Evolutionary conservation across 192 early-diverging fungal species (phyloP), one percentile per base, ranked within the genome.

Genomic region (Backusella luteola): DNA sequence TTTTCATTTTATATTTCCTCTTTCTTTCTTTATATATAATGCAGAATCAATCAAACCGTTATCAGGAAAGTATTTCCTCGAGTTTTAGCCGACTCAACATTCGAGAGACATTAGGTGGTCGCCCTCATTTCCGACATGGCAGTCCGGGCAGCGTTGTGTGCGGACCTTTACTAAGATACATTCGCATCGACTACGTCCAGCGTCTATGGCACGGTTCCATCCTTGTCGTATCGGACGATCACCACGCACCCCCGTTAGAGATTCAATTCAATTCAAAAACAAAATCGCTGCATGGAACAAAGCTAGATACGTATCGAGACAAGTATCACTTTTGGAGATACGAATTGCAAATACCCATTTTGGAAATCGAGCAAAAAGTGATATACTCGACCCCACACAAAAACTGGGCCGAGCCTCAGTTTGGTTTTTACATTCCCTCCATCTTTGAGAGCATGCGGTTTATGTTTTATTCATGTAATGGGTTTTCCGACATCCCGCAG

Each of bases 401-500:
- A 29, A 63, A 63, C 75, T 88, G 49, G 85, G 87, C 1, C 79
- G 85, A 70, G 71, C 81, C 38, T 67, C 82, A 35, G 84, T 87
- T 79, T 74, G 79, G 78, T 53, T 87, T 87, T 49, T 80, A 83
- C 34, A 72, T 84, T 3, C 80, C 84, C 42, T 78, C 86, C 4
- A 52, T 85, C 23, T 76, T 84, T 4, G 84, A 88, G 70, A 81
- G 87, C 6, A 89, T 89, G 85, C 86, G 89, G 2, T 91, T 89
- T 80, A 85, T 85, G 74, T 93, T 93, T 79, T 88, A 87, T 79
- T 89, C 87, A 21, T 93, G 92, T 81, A 93, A 93, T 74, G 92
- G 92, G 2, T 93, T 89, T 79, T 91, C 90, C 14, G 85, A 88
- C 73, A 83, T 85, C 6, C 67, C 72, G 4, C 79, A 77, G 29